These are phyloP conservation scores for Ambrosiella beaveri DNA, from an alignment of 2,329 filamentous ascomycete genomes.

Conservation along the genomic window DNA sequence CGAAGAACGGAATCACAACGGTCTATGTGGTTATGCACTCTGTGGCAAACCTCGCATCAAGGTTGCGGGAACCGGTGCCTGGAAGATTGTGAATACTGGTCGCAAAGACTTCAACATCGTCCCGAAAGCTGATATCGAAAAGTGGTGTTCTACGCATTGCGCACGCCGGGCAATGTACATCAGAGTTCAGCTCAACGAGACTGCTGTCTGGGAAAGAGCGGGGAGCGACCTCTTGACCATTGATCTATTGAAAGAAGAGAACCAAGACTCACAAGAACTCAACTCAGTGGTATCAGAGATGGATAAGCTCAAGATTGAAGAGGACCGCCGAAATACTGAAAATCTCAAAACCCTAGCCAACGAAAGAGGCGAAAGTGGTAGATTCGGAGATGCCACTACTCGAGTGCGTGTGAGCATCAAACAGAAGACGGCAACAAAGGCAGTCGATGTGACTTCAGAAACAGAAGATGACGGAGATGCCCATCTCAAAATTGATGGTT, in stretches of 20 bases:
- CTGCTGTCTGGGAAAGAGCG: conserved; percentile 68
- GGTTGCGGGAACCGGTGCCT: conserved; percentile 41
- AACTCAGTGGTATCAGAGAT: conserved; percentile 23
- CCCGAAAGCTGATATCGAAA: conserved; percentile 53
- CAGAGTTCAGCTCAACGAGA: conserved; percentile 72
- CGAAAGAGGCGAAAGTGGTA: conserved; percentile 27
- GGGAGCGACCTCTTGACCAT: conserved; percentile 39
- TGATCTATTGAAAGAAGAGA: conserved; percentile 50
- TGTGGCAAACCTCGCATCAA: conserved; percentile 49
- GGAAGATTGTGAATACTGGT: conserved; percentile 42
- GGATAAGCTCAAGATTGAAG: conserved; percentile 27
- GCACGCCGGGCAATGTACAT: conserved; percentile 67
- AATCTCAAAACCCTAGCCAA: conserved; percentile 30
- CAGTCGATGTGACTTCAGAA: neutral
- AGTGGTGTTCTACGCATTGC: conserved; percentile 74
- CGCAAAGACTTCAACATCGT: conserved; percentile 48
- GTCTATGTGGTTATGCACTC: conserved; percentile 66
- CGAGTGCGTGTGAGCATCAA: conserved; percentile 16
- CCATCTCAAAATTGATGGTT: conserved; percentile 12
- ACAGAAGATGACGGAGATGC: conserved; percentile 5
- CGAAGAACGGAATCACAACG: conserved; percentile 71
- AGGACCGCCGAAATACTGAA: conserved; percentile 24
- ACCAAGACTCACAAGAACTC: conserved; percentile 28
- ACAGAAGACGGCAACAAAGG: conserved; percentile 2
- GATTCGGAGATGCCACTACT: conserved; percentile 11